Base-by-base conservation (phyloP, 2,329 filamentous ascomycete species). In the Pseudogymnoascus sp. region DNA sequence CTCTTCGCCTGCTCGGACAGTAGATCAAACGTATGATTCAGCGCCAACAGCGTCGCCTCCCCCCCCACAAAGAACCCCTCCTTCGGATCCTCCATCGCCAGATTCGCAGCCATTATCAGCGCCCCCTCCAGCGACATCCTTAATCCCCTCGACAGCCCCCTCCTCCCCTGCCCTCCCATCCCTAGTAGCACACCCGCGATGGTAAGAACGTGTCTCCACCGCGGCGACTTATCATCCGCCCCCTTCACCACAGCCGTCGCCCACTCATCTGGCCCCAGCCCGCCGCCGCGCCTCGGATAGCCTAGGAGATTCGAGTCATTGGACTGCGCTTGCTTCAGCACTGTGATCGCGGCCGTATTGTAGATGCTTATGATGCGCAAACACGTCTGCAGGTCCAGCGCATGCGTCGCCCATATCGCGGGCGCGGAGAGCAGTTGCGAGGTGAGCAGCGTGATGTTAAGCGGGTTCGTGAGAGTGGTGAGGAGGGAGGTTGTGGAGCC, bases 161-260 rank as follows among this genome's bases (percentile, higher is more conserved):
- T 79, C 63, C 84, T 74, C 57, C 85, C 80, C 69, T 82, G 79
- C 0, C 79, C 77, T 65, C 83, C 84, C 66, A 88, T 86, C 3
- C 86, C 86, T 75, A 65, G 77, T 39, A 89, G 77, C 62, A 90
- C 73, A 37, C 87, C 88, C 0, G 82, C 84, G 2, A 90, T 79
- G 0, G 87, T 77, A 11, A 90, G 76, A 21, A 86, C 69, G 76
- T 90, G 88, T 71, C 86, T 83, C 87, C 87, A 90, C 73, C 86
- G 77, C 85, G 74, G 85, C 69, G 85, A 83, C 82, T 85, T 87
- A 8, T 76, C 75, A 68, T 78, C 76, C 6, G 75, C 70, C 8
- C 76, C 76, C 62, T 73, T 73, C 10, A 77, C 67, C n/a, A 77
- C 73, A 41, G 75, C 74, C 65, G 69, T 74, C 21, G 75, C 71